Percentiles rank a stretch among this genome's conserved stretches.
phyloP scores from a whole-genome alignment of 140 eudicot genomes.

The Bidens hawaiensis region DNA sequence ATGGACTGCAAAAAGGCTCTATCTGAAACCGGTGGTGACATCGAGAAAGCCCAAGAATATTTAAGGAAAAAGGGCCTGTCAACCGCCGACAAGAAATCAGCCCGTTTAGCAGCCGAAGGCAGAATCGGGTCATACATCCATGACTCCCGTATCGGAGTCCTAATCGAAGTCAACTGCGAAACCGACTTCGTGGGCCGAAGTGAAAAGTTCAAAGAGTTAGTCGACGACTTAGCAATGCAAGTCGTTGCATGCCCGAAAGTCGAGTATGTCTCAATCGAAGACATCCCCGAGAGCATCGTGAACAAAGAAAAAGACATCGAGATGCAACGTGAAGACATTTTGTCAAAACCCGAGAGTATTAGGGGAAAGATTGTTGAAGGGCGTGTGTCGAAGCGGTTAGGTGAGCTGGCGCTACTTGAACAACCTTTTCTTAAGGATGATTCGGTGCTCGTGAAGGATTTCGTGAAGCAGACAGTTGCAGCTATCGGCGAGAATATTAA shows the following conservation, averaged over 20 bases:
- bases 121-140: slow-evolving; percentile 92
- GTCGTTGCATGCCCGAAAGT: slow-evolving; percentile 88
- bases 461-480: slow-evolving; percentile 90
- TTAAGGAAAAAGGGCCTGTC: slow-evolving; percentile 96
- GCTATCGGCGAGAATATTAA: slow-evolving; percentile 96
- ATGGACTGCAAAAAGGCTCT: slow-evolving; percentile 99
- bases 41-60: slow-evolving; percentile 86
- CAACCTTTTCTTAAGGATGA: slow-evolving; percentile 83
- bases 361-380: slow-evolving; percentile 90
- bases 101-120: slow-evolving; percentile 94
- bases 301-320: slow-evolving; percentile 69
- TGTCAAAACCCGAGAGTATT: slow-evolving; percentile 81
- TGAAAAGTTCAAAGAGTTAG: slow-evolving; percentile 74
- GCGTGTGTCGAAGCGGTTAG: slow-evolving; percentile 83
- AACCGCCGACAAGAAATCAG: slow-evolving; percentile 83
- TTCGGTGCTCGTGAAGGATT: slow-evolving; percentile 75
- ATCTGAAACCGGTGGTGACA: slow-evolving; percentile 80
- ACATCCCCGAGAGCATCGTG: slow-evolving; percentile 53
- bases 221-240: slow-evolving; percentile 96
- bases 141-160: slow-evolving; percentile 91
- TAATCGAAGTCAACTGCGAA: slow-evolving; percentile 94
- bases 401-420: slow-evolving; percentile 86
- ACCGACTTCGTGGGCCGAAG: slow-evolving; percentile 93
- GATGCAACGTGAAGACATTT: slow-evolving; percentile 93
- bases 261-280: slow-evolving; percentile 76